Evolutionary conservation across 2,329 filamentous ascomycete species (phyloP), one percentile per base, ranked within the genome.

Genomic region (Penicillium sp.): DNA sequence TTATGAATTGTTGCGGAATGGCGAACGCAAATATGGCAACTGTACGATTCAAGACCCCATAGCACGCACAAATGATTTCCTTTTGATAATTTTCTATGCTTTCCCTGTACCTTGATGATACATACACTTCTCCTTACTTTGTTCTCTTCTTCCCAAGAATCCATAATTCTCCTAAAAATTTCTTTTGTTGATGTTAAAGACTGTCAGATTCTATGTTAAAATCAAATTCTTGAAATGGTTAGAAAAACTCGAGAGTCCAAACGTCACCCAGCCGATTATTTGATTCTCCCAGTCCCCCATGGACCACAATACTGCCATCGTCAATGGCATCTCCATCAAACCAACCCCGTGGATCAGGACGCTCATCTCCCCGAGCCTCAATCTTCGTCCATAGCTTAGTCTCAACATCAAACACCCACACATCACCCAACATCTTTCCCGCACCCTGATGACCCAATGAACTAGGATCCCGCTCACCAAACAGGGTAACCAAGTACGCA

Each of bases 381-480:
- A 79, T 67, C 33, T 71, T 59, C 4, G 49, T 53, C 79, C 79
- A 81, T 12, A 27, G 65, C 41, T 67, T 52, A 1, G 49, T 58
- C 21, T 64, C 60, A 17, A 79, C 57, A 49, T 77, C 73, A 61
- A 76, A 84, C 0, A 74, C 69, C 82, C 82, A 85, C 0, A 78
- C 74, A 66, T 85, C 81, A 2, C 66, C 64, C 44, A 83, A 59
- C 82, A 85, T 84, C 69, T 83, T 84, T 0, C 82, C 82, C 0
- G 82, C 82, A 0, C 82, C 82, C 47, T 78, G 77, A 65, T 85
- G 82, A 0, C 82, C 82, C 9, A 83, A 66, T 1, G 74, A 75
- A 56, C 79, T 83, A 0, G 82, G 82, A 66, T 84, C 81, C 3
- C 73, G 74, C 65, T 85, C 82, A 4, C 82, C 82, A 62, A 85